A percentile compares a stretch with the other conserved stretches of the same genome.
Conservation (phyloP, 1,284 basidiomycete genomes). For the Pseudozyma hubeiensis region DNA sequence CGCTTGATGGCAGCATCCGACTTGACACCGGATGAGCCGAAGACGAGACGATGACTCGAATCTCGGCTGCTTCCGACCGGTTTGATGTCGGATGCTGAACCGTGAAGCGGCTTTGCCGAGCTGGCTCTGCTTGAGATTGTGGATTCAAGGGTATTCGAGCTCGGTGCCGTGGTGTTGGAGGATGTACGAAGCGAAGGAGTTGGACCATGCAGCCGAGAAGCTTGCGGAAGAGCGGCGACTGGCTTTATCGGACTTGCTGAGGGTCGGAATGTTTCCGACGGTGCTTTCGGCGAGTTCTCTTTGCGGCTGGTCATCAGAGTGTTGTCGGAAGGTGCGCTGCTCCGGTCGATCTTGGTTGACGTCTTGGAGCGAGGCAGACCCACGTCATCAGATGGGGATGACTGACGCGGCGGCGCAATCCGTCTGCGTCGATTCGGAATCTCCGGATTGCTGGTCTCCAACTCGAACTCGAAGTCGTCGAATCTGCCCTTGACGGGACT, state of each 20-base stretch:
- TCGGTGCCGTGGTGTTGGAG: slow-evolving; percentile 8
- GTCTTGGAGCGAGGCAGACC: slow-evolving; percentile 34
- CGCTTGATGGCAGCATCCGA: slow-evolving; percentile 1
- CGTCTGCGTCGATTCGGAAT: slow-evolving; percentile 29
- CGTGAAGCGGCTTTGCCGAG: neutral
- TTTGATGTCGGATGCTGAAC: neutral
- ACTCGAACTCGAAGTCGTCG: slow-evolving; percentile 51
- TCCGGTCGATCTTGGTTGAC: neutral
- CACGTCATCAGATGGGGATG: slow-evolving; percentile 19
- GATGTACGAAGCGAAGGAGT: slow-evolving; percentile 12
- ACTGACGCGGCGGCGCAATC: slow-evolving; percentile 6
- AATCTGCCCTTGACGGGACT: slow-evolving; percentile 46
- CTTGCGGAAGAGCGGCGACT: slow-evolving; percentile 8
- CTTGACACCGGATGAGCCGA: slow-evolving; percentile 15
- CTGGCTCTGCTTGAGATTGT: neutral
- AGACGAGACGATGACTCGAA: slow-evolving; percentile 24
- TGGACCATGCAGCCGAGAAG: slow-evolving; percentile 21
- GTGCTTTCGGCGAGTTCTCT: slow-evolving; percentile 23
- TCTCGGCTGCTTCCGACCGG: slow-evolving; percentile 10
- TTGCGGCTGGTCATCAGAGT: slow-evolving; percentile 30
- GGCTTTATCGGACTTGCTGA: slow-evolving; percentile 32
- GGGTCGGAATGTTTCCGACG: neutral
- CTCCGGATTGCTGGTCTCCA: slow-evolving; percentile 34
- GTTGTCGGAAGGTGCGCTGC: neutral
- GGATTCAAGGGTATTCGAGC: neutral